Conservation (phyloP, 2,329 filamentous ascomycete genomes). For the Zymoseptoria brevis region DNA sequence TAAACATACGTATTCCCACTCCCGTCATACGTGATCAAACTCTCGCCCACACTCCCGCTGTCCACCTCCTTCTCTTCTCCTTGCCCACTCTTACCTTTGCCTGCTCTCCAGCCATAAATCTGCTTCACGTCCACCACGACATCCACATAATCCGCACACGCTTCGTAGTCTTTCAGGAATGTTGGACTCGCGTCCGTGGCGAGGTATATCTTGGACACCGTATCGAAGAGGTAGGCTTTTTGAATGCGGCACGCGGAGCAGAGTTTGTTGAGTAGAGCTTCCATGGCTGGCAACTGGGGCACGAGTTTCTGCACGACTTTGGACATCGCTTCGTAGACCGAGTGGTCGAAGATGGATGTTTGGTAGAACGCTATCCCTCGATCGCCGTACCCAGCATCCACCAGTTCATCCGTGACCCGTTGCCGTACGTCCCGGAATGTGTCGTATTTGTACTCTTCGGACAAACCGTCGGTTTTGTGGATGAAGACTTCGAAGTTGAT, state of each 20-base stretch:
- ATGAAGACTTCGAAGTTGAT: conserved; percentile 99
- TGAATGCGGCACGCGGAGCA: conserved; percentile 92
- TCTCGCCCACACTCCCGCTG: conserved; percentile 40
- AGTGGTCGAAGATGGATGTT: conserved; percentile 97
- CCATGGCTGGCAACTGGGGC: conserved; percentile 82
- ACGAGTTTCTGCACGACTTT: conserved; percentile 98
- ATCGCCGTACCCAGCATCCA: conserved; percentile 86
- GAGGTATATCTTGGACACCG: conserved; percentile 97
- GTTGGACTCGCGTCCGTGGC: conserved; percentile 89
- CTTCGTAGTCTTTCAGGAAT: conserved; percentile 93
- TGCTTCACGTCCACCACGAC: conserved; percentile 96
- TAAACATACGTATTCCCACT: conserved; percentile 54
- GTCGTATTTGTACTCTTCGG: conserved; percentile 91
- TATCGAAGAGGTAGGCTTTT: conserved; percentile 96
- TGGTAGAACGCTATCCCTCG: conserved; percentile 91
- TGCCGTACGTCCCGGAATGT: conserved; percentile 96
- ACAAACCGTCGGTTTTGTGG: conserved; percentile 96
- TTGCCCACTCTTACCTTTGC: background rate
- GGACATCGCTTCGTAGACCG: conserved; percentile 95
- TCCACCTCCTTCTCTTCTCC: conserved; percentile 5
- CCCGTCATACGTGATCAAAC: conserved; percentile 54
- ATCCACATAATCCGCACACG: conserved; percentile 97
- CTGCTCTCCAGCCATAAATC: conserved; percentile 68
- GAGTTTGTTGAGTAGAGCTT: conserved; percentile 87
- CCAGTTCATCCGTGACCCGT: conserved; percentile 90